phyloP scores from a whole-genome alignment of 2,329 filamentous ascomycete species.

The Aspergillus sp. region DNA sequence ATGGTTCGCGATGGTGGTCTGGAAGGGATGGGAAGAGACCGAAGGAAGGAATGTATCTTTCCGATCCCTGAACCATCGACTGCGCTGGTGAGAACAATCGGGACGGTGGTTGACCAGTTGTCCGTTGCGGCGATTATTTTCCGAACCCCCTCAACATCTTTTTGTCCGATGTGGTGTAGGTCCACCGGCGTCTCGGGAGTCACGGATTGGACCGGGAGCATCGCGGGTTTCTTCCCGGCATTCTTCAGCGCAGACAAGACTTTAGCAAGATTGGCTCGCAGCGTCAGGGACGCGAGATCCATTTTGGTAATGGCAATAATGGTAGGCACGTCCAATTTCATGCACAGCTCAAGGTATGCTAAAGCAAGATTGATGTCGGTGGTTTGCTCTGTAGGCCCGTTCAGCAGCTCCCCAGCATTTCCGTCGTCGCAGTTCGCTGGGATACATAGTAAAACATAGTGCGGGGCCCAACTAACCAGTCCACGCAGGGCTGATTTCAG shows the following conservation, averaged over 20 bases:
- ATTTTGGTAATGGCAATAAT: conserved; percentile 86
- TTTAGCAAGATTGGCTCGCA: conserved; percentile 69
- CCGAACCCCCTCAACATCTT: conserved; percentile 59
- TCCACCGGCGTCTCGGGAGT: conserved; percentile 52
- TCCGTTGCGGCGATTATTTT: conserved; percentile 48
- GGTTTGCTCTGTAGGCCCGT: conserved; percentile 23
- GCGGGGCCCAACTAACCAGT: conserved; percentile 91
- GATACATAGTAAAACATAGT: conserved; percentile 88
- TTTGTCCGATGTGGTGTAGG: conserved; percentile 55
- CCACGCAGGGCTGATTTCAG: conserved; percentile 84
- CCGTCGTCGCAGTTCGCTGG: conserved; percentile 69
- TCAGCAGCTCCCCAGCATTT: conserved; percentile 17
- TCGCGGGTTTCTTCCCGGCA: conserved; percentile 68
- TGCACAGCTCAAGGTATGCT: conserved; percentile 79
- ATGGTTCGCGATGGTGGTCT: conserved; percentile 23
- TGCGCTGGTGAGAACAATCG: conserved; percentile 83
- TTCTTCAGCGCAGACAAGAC: conserved; percentile 76
- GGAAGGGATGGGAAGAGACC: conserved; percentile 68
- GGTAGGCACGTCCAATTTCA: conserved; percentile 74
- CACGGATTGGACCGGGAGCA: conserved; percentile 53
- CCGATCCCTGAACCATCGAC: conserved; percentile 81
- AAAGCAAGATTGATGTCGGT: conserved; percentile 68
- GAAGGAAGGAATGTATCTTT: conserved; percentile 76
- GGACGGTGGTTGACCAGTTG: conserved; percentile 58
- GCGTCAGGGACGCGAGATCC: conserved; percentile 73